Percentiles rank a stretch among this genome's conserved stretches.
Conservation (phyloP, 2,329 filamentous ascomycete genomes). For the Penicillium sp. region DNA sequence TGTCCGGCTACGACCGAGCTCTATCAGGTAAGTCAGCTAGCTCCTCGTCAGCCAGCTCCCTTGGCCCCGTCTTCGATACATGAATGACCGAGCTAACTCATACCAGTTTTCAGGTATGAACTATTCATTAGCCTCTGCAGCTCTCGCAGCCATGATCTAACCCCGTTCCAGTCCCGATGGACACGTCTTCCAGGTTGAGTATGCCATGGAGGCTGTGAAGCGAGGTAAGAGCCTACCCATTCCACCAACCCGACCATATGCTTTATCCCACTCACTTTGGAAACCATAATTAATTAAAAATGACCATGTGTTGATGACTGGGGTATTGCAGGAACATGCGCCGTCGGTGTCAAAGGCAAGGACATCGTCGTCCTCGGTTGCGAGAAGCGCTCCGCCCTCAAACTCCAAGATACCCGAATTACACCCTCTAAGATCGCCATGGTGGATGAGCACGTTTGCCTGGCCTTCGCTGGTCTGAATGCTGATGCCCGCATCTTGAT, state of each 20-base stretch:
- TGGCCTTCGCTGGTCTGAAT: slow-evolving; percentile 95
- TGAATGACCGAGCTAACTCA: slow-evolving; percentile 40
- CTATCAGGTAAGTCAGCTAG: slow-evolving; percentile 75
- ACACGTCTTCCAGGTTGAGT: slow-evolving; percentile 99
- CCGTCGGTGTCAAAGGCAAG: slow-evolving; percentile 92
- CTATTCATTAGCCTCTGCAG: slow-evolving; percentile 11
- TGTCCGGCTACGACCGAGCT: slow-evolving; percentile 98
- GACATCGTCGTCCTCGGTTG: slow-evolving; percentile 96
- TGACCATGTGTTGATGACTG: not conserved
- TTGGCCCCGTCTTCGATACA: slow-evolving; percentile 30
- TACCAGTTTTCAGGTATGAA: slow-evolving; percentile 75
- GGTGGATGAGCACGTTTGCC: slow-evolving; percentile 91
- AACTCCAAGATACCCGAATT: slow-evolving; percentile 98
- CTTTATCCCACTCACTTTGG: not conserved
- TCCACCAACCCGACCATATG: slow-evolving; percentile 5
- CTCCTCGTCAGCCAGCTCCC: slow-evolving; percentile 24
- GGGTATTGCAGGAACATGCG: slow-evolving; percentile 74
- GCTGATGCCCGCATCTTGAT: slow-evolving; percentile 97
- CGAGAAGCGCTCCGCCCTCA: slow-evolving; percentile 98
- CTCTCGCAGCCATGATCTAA: slow-evolving; percentile 45
- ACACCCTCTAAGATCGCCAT: slow-evolving; percentile 98
- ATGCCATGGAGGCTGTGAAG: slow-evolving; percentile 98
- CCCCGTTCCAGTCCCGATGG: slow-evolving; percentile 78
- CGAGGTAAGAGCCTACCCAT: slow-evolving; percentile 63
- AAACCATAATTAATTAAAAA: too few relatives aligned